Evolutionary conservation across 1,139 yeast genomes (phyloP), one percentile per base, ranked within the genome.

Genomic region (Kazachstania sp.): DNA sequence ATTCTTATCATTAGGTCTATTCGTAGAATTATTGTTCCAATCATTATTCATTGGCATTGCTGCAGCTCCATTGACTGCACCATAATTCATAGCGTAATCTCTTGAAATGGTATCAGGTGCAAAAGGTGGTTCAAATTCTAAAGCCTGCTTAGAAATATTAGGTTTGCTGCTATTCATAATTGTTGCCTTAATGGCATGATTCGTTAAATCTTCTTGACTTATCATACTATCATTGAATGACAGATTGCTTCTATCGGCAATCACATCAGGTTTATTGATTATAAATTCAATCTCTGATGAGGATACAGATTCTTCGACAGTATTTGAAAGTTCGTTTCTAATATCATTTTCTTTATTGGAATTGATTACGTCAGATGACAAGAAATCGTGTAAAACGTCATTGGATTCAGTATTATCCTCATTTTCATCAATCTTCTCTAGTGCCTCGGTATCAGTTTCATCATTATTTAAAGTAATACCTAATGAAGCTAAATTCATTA

Each of bases 341-440:
- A 28, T 38, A 16, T 37, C 26, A 19, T 18, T 38, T n/a, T 34
- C 39, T 20, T 34, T 36, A 35, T 40, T 29, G 12, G 29, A 18
- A 23, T 26, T 35, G 1, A 41, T 37, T 18, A 39, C 41, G 6
- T 42, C 15, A 18, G 44, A 40, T 9, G 40, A 35, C 20, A 45
- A 15, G 40, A 45, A 45, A n/a, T 31, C 37, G 3, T 40, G 20
- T 13, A 40, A 34, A 18, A 34, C 23, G 4, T 36, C 26, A 1
- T n/a, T 26, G 18, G 39, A 8, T 15, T 39, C 40, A 2, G 23
- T 15, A 15, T 38, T 42, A 16, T 45, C 66, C 2, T 61, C 68
- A 2, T 57, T 69, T 1, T 59, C 68, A 12, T 60, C 66, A 2
- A 59, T 65, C 2, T 42, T 48, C 19, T 47, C 45, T n/a, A 35